Evolutionary conservation across 495 filamentous ascomycete genomes (phyloP).

Genomic region (Tuber umbilicatum): DNA sequence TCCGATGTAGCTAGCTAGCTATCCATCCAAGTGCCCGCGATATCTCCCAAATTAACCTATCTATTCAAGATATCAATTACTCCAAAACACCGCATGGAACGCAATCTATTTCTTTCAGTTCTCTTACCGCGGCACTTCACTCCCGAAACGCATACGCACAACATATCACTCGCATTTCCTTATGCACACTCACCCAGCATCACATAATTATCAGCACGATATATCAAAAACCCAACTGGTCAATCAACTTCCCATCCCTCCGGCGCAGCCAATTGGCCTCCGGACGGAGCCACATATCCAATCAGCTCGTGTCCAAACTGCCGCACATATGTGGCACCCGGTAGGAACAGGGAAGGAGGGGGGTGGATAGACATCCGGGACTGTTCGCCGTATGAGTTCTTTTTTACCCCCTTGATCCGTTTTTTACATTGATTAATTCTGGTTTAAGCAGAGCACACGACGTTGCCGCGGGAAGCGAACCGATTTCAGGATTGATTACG

Average conservation of each 20-base stretch:
- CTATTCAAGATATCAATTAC: neutral
- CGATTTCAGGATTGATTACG: neutral
- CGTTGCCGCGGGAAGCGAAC: neutral
- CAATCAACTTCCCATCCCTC: neutral
- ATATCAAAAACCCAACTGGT: neutral
- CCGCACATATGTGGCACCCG: neutral
- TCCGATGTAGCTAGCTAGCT: neutral
- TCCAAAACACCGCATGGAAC: neutral
- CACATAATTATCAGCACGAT: neutral
- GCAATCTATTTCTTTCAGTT: conserved; percentile 2
- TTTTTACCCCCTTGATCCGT: neutral
- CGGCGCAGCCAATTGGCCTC: neutral
- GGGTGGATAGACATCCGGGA: neutral
- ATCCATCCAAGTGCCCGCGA: neutral
- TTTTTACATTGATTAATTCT: neutral
- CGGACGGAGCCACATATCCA: neutral
- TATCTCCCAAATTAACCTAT: neutral
- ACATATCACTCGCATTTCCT: neutral
- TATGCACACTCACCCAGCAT: neutral
- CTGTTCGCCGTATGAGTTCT: neutral
- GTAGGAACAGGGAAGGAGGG: neutral
- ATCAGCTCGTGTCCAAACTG: neutral
- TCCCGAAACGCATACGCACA: neutral
- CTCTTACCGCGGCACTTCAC: neutral
- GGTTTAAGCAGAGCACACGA: neutral